A percentile compares a stretch with the other conserved stretches of the same genome.
Evolutionary conservation across 768 basidiomycete species (phyloP).

Genomic region (Macrolepiota dolichaula): DNA sequence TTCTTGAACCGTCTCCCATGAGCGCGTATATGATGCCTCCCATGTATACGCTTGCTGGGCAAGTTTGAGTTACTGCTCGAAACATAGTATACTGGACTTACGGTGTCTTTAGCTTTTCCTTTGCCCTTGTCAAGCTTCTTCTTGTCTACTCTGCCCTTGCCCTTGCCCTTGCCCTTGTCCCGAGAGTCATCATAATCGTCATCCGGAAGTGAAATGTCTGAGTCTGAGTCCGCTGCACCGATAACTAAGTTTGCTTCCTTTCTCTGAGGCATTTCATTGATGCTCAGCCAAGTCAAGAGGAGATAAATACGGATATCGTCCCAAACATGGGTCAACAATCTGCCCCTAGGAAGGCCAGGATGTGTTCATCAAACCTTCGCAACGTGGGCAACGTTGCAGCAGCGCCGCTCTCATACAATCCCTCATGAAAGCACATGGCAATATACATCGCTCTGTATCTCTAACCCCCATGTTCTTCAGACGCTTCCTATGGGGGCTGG

Average conservation of each 20-base stretch:
- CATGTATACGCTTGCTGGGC: slow-evolving; percentile 83
- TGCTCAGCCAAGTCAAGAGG: not conserved
- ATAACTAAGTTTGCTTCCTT: slow-evolving; percentile 29
- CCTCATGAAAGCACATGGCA: not conserved
- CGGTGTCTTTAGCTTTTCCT: slow-evolving; percentile 50
- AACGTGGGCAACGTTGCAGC: slow-evolving; percentile 7
- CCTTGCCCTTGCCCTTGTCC: slow-evolving; percentile 55
- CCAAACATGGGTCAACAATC: slow-evolving; percentile 9
- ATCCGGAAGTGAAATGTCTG: slow-evolving; percentile 63
- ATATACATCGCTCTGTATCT: not conserved
- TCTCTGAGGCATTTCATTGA: slow-evolving; percentile 29
- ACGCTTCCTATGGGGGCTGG: not conserved
- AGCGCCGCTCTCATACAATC: slow-evolving; percentile 7
- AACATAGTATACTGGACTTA: slow-evolving; percentile 16
- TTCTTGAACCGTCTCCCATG: slow-evolving; percentile 97
- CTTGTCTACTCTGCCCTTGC: slow-evolving; percentile 53
- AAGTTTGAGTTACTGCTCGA: not conserved
- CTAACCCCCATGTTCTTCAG: slow-evolving; percentile 8
- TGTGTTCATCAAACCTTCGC: not conserved
- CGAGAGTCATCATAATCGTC: slow-evolving; percentile 41
- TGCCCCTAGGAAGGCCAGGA: not conserved
- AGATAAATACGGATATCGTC: not conserved
- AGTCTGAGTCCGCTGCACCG: slow-evolving; percentile 67
- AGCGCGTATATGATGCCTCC: slow-evolving; percentile 92
- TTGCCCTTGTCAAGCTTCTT: slow-evolving; percentile 30